Evolutionary conservation across 177 flowering plant genomes (phyloP), one percentile per base, ranked within the genome.

Genomic region (Vitis hybrid): DNA sequence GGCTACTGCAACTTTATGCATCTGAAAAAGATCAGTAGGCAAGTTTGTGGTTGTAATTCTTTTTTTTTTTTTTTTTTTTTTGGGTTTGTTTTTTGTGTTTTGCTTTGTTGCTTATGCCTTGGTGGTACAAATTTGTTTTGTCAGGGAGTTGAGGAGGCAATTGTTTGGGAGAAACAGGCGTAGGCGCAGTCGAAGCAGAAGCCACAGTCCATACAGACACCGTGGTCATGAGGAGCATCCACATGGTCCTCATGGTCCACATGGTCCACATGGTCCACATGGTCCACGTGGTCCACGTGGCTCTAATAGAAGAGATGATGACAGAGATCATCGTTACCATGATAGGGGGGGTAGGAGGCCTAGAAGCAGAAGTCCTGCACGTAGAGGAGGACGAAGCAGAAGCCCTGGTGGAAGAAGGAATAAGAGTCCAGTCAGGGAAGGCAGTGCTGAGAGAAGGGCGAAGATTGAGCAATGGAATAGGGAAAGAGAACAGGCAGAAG

Each of bases 1-100:
- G 98, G 97, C 13, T 93, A 94, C 68, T 94, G 99, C 82, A 94
- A 94, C 63, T 95, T 95, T 45, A 93, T 95, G 99, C 99, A 95
- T 81, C 81, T 95, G 72, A 95, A 95, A 69, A 93, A 77, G 79
- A 94, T 94, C 54, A 75, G 97, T 87, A 83, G 98, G 99, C 92
- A 63, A 61, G 39, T n/a, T 59, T 31, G 2, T n/a, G 26, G 7
- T 4, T 4, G 20, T 26, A 18, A 16, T 9, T 51, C 20, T 19
- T 39, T 20, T 34, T 50, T 18, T 20, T 19, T 4, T 10, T 34
- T 66, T 22, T 22, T 54, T 3, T 11, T 26, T 63, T 53, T 20
- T 54, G 22, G 50, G 19, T 15, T 5, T 11, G 18, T 6, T 10
- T 31, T 19, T 0, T 4, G 31, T 63, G 57, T 8, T 0, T 29